Percentiles rank a stretch among this genome's conserved stretches.
phyloP scores from a whole-genome alignment of 192 early-diverging fungal genomes.

The Coemansia sp. region DNA sequence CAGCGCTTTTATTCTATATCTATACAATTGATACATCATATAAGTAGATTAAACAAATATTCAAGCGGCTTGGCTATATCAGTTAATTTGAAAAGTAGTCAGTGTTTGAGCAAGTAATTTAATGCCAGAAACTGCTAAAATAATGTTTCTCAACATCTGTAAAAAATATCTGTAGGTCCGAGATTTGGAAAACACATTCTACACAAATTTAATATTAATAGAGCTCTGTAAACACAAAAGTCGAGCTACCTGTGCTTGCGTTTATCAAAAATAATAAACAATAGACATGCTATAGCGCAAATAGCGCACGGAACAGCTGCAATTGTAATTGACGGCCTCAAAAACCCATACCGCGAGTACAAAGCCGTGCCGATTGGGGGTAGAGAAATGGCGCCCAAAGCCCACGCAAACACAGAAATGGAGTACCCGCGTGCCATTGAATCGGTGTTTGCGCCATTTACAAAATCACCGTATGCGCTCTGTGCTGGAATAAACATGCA shows the following conservation, averaged over 20 bases:
- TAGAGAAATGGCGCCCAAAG: conserved; percentile 25
- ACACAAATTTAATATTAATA: no score
- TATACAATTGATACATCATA: no score
- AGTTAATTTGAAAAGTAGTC: no score
- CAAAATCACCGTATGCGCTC: conserved; percentile 42
- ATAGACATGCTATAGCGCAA: conserved; percentile 15
- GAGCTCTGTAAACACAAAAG: no score
- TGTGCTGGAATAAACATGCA: conserved; percentile 38
- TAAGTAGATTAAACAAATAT: no score
- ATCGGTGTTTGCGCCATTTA: conserved; percentile 22
- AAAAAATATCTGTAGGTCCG: no score
- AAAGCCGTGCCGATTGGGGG: conserved; percentile 33
- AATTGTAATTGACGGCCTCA: conserved; percentile 14
- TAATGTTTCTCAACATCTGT: no score
- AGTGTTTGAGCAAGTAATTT: no score
- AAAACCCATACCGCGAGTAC: conserved; percentile 32
- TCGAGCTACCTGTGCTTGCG: background rate
- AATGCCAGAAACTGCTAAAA: no score
- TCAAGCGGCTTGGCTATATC: no score
- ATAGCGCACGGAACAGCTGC: conserved; percentile 6
- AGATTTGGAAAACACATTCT: no score
- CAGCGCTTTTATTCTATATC: no score
- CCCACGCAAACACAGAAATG: conserved; percentile 26
- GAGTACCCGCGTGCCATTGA: conserved; percentile 36
- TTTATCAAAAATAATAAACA: conserved; percentile 1